phyloP scores from a whole-genome alignment of 2,329 filamentous ascomycete genomes.

The Orbilia quercus region DNA sequence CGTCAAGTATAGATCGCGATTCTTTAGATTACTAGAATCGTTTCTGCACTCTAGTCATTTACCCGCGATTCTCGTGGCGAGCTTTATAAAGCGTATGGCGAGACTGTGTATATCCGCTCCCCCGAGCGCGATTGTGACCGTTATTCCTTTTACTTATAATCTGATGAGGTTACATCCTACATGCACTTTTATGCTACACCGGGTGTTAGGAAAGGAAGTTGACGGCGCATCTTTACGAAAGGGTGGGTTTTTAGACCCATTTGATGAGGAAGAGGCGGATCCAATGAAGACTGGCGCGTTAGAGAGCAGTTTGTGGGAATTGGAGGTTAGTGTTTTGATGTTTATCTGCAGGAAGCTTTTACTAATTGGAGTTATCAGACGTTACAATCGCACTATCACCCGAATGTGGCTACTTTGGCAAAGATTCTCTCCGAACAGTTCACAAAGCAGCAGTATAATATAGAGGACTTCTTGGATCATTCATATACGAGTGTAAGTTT shows the following conservation, averaged over 20 bases:
- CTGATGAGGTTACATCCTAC: slow-evolving; percentile 87
- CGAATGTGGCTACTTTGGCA: slow-evolving; percentile 91
- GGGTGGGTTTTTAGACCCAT: slow-evolving; percentile 77
- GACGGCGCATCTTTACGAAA: slow-evolving; percentile 71
- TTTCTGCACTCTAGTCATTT: slow-evolving; percentile 93
- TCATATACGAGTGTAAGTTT: slow-evolving; percentile 80
- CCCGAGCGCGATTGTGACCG: slow-evolving; percentile 85
- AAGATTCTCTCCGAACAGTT: slow-evolving; percentile 97
- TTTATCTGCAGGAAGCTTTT: neutral
- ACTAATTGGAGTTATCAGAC: slow-evolving; percentile 64
- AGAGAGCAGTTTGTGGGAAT: slow-evolving; percentile 93
- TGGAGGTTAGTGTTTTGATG: slow-evolving; percentile 68
- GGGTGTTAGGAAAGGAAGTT: slow-evolving; percentile 72
- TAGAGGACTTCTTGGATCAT: slow-evolving; percentile 98
- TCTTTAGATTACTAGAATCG: slow-evolving; percentile 90
- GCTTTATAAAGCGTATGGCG: slow-evolving; percentile 93
- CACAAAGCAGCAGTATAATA: slow-evolving; percentile 90
- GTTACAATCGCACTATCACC: slow-evolving; percentile 92
- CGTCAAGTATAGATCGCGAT: slow-evolving; percentile 91
- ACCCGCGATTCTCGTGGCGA: slow-evolving; percentile 87
- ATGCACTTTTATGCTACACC: slow-evolving; percentile 96
- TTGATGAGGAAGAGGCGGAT: slow-evolving; percentile 78
- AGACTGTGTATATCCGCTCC: slow-evolving; percentile 87
- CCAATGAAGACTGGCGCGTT: slow-evolving; percentile 88
- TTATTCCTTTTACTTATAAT: slow-evolving; percentile 96